Evolutionary conservation across 2,329 filamentous ascomycete species (phyloP), one percentile per base, ranked within the genome.

Genomic region (Microdochium nivale): DNA sequence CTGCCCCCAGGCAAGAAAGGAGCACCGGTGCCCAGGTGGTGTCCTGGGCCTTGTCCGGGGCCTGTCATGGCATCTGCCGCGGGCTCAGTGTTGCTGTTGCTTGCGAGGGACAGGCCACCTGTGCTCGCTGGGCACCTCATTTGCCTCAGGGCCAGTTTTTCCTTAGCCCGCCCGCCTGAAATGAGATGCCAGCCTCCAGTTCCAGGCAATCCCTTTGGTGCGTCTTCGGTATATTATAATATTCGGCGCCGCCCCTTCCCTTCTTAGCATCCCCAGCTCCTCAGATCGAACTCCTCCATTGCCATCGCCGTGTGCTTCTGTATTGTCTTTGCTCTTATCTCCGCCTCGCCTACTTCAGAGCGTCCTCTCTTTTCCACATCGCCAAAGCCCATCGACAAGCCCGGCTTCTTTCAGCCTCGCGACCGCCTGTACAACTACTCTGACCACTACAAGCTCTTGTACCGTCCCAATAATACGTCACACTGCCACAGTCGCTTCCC

Each of bases 221-320:
- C 40, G n/a, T 4, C 16, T 19, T 44, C 40, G 40, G 21, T 44
- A 65, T 65, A 64, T 64, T 62, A 60, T 62, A 56, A 64, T 64
- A 60, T 63, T 58, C 60, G 43, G 40, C 33, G 30, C 33, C 40
- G 40, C 40, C 40, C 40, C 40, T 44, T 44, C 40, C 40, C 40
- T 21, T 62, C 58, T 57, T 57, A 56, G 52, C 54, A 56, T 59
- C 54, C 56, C 52, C 51, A 56, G 49, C 48, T 58, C 58, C 54
- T 59, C 53, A 53, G 50, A 49, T 52, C 52, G 51, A 53, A 56
- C 55, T 59, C 55, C 53, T 54, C 54, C 55, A 47, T 60, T 44
- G 21, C 40, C 40, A 44, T 44, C 40, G 40, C 3, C 40, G 40
- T 44, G 40, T 44, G 40, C 40, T 44, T 44, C 40, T n/a, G 11